Conservation (phyloP, 345 rosid species). For the Luvunga scandens region DNA sequence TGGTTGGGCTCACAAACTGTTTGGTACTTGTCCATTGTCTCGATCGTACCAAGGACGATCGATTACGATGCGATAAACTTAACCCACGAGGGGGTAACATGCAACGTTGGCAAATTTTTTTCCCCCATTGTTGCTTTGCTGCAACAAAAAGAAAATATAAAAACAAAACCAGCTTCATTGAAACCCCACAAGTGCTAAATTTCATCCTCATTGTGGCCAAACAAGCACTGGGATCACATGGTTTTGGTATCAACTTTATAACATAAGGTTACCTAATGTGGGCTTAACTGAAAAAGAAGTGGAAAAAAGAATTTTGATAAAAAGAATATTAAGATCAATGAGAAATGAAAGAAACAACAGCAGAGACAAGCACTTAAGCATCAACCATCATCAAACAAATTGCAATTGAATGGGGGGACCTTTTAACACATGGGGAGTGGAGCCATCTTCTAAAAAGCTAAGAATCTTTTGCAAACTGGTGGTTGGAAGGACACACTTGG, state of each 20-base stretch:
- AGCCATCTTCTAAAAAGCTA: slow-evolving; percentile 43
- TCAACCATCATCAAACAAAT: slow-evolving; percentile 30
- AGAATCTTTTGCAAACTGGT: slow-evolving; percentile 51
- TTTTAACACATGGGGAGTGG: slow-evolving; percentile 87
- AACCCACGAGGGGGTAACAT: slow-evolving; percentile 56
- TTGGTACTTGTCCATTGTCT: slow-evolving; percentile 34
- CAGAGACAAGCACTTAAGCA: slow-evolving; percentile 57
- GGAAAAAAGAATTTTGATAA: background rate
- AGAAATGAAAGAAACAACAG: slow-evolving; percentile 50
- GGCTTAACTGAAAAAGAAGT: slow-evolving; percentile 22
- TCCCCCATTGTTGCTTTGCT: slow-evolving; percentile 23
- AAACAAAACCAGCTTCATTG: background rate
- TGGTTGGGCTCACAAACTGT: slow-evolving; percentile 20
- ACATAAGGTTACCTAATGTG: slow-evolving; percentile 35
- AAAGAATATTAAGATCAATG: background rate
- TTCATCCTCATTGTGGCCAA: slow-evolving; percentile 31
- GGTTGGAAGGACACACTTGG: slow-evolving; percentile 49
- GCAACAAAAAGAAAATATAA: background rate
- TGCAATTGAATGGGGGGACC: slow-evolving; percentile 51
- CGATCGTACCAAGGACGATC: slow-evolving; percentile 39
- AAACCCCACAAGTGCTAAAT: slow-evolving; percentile 28
- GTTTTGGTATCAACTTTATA: slow-evolving; percentile 22
- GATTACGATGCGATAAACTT: slow-evolving; percentile 25
- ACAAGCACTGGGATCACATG: slow-evolving; percentile 42
- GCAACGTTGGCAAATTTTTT: slow-evolving; percentile 23